phyloP scores from a whole-genome alignment of 352 stramenopile species.

The Ochromonadaceae sp. region DNA sequence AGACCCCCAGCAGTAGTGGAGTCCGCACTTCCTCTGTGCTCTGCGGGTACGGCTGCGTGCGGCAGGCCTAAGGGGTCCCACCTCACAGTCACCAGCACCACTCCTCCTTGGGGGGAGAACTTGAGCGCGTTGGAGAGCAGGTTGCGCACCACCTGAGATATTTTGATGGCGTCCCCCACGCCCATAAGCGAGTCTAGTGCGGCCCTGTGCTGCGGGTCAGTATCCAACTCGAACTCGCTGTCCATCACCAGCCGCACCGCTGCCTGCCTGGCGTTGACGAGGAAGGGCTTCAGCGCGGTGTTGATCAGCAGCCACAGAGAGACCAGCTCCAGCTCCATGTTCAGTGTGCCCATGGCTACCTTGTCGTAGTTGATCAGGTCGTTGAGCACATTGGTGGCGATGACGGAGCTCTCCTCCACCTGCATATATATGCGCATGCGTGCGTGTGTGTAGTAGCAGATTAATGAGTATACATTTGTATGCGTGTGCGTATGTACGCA shows the following conservation, averaged over 20 bases:
- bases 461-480: no score
- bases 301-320: slow-evolving; percentile 15
- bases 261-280: slow-evolving; percentile 25
- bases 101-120: slow-evolving; percentile 28
- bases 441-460: no score
- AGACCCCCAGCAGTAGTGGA: no score
- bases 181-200: not conserved
- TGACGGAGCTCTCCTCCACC: slow-evolving; percentile 18
- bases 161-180: slow-evolving; percentile 26
- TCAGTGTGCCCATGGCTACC: slow-evolving; percentile 28
- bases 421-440: no score
- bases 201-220: not conserved
- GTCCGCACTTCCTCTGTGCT: no score
- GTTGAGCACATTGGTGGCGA: slow-evolving; percentile 33
- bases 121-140: slow-evolving; percentile 41
- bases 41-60: no score
- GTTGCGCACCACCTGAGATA: slow-evolving; percentile 37
- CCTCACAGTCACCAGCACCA: slow-evolving; percentile 20
- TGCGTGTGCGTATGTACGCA: slow-evolving; percentile 19
- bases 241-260: slow-evolving; percentile 24
- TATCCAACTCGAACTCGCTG: slow-evolving; percentile 3
- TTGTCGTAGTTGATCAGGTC: slow-evolving; percentile 40
- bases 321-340: slow-evolving; percentile 25
- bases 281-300: slow-evolving; percentile 31
- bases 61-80: no score